Evolutionary conservation across 2,329 filamentous ascomycete genomes (phyloP), one percentile per base, ranked within the genome.

Genomic region (Polytolypa hystricis): DNA sequence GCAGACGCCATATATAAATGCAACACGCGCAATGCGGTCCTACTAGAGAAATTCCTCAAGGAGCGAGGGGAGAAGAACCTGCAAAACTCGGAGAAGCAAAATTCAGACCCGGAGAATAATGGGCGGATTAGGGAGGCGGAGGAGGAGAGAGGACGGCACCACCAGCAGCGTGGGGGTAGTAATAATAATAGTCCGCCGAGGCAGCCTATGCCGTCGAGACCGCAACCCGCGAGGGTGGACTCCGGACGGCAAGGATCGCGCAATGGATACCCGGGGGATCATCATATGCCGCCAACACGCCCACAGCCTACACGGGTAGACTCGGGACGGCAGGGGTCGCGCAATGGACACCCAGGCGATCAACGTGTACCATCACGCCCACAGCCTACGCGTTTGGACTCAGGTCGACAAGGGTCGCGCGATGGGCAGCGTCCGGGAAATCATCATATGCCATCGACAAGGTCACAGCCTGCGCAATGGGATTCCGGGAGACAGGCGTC

Each of bases 1-100:
- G 62, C 57, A 28, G 65, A 67, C 49, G 65, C 63, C 2, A 43
- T 64, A 16, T 67, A 63, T 46, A 66, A 66, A 43, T 63, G 59
- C 52, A 69, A 69, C 47, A 66, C 64, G 9, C 54, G 57, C 40
- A 69, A 67, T 43, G 64, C 62, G 3, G 47, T 65, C 12, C 45
- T 66, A 30, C 51, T 69, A 7, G 65, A 69, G 33, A 57, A 58
- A 29, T 50, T 65, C 40, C 46, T 69, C 35, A 56, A 59, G 19
- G 52, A 63, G 34, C 62, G 62, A 39, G 60, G 57, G 17, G 49
- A 57, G 39, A 43, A 49, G 11, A 41, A 39, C 16, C 17, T 43
- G 11, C 28, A 38, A 23, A 9, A n/a, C 9, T 11, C 23, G 21
- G 39, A 27, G 7, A 25, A 25, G 21, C n/a, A 7, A n/a, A n/a